Conservation (phyloP, 177 flowering plant species). For the Telopea speciosissima region DNA sequence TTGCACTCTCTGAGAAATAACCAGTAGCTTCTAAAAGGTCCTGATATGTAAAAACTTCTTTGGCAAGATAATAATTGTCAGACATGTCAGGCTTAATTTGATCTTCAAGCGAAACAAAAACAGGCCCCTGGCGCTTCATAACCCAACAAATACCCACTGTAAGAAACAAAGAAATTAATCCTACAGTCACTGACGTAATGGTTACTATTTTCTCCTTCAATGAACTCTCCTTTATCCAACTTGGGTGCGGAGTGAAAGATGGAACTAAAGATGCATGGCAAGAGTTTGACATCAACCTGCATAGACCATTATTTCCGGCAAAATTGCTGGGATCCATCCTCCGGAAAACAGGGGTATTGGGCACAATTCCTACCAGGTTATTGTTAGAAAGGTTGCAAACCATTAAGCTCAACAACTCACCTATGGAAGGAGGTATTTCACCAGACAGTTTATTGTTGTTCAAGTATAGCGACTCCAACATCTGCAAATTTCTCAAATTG, state of each 20-base stretch:
- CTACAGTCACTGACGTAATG: conserved; percentile 31
- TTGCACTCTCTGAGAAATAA: conserved; percentile 36
- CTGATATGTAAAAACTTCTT: conserved; percentile 48
- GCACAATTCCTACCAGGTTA: conserved; percentile 38
- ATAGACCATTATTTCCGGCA: conserved; percentile 41
- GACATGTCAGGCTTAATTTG: conserved; percentile 19
- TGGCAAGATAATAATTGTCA: conserved; percentile 43
- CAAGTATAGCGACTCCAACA: conserved; percentile 48
- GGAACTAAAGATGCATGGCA: conserved; percentile 26
- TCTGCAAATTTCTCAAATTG: conserved; percentile 41
- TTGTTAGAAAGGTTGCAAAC: conserved; percentile 58
- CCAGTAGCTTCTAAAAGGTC: conserved; percentile 56
- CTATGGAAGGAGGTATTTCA: conserved; percentile 49
- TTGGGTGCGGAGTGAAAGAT: conserved; percentile 13
- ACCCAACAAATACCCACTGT: conserved; percentile 36
- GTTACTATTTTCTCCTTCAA: conserved; percentile 37
- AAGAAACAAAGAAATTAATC: conserved; percentile 32
- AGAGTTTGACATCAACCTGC: conserved; percentile 22
- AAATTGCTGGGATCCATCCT: conserved; percentile 52
- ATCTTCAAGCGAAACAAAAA: conserved; percentile 30
- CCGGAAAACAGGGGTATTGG: conserved; percentile 34
- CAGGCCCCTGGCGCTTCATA: conserved; percentile 23
- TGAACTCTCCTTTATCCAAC: conserved; percentile 26
- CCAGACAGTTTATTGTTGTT: conserved; percentile 58
- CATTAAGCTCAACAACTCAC: conserved; percentile 37